Base-by-base conservation (phyloP, 2,329 filamentous ascomycete genomes). In the Diaporthe sp. region DNA sequence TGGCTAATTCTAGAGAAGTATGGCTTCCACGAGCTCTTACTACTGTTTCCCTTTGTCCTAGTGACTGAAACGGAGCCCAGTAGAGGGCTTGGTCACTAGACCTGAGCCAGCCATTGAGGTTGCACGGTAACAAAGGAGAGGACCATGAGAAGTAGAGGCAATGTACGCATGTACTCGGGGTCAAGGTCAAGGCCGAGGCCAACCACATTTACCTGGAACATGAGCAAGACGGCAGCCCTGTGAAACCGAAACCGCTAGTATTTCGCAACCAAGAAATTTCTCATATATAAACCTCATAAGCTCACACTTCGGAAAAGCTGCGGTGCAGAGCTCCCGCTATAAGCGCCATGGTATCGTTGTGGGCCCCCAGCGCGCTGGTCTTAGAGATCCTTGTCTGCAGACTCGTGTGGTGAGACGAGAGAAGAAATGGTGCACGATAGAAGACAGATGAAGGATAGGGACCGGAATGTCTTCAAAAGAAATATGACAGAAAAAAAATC, bases 391-490 rank as follows among this genome's bases (percentile, higher is more conserved):
- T 55, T 25, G 59, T 34, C 25, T 46, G 25, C 55, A 59, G 51
- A 44, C 17, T 28, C 28, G 22, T 1, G 4, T 25, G 15, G 5
- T 12, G 10, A 46, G 58, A 3, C 0, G 15, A 28, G 19, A 13
- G 15, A 69, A 3, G 28, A 6, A 3, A 39, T 3, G 10, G 15
- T 8, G 15, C 13, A 22, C 4, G 12, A 28, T 1, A 19, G 1
- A 39, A 9, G 8, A 10, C 3, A 4, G 13, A 3, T 19, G 0
- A 0, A 2, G n/a, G 22, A 6, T 1, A 25, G 34, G 12, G 22
- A 22, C 1, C 15, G 12, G 31, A 19, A 4, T 0, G 4, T 4
- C n/a, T 25, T 22, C 4, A 6, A 10, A 25, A 39, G 1, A 12
- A 22, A 28, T 28, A 12, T 42, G 6, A 13, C 9, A 19, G 62